phyloP scores from a whole-genome alignment of 768 basidiomycete species.

The Naganishia randhawae region DNA sequence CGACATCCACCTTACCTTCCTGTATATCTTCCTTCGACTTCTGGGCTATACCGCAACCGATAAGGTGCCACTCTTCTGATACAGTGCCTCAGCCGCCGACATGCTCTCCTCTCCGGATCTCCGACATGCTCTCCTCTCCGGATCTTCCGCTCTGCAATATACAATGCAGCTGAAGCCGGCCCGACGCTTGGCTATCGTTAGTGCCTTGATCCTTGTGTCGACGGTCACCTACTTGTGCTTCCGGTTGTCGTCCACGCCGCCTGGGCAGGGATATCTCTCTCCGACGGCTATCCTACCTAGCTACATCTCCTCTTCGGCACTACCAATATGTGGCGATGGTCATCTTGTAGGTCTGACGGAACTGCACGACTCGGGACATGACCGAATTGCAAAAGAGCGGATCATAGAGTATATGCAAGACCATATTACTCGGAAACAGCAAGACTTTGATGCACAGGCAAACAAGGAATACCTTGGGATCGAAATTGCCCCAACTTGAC shows the following conservation, averaged over 20 bases:
- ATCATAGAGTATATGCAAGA: slow-evolving; percentile 12
- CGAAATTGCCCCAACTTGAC: slow-evolving; percentile 23
- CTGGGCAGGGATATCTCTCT: neutral
- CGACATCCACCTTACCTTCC: too few species aligned
- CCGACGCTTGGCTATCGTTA: neutral
- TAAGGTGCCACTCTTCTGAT: too few species aligned
- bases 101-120: neutral
- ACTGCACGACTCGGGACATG: neutral
- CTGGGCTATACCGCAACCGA: too few species aligned
- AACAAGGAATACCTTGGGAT: slow-evolving; percentile 24
- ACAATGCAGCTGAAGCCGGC: neutral
- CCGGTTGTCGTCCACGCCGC: neutral
- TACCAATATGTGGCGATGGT: neutral
- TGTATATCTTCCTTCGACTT: too few species aligned
- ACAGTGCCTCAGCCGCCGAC: too few species aligned
- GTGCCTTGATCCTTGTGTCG: neutral
- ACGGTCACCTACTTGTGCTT: neutral
- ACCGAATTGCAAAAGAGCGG: neutral
- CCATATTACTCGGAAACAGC: slow-evolving; percentile 14
- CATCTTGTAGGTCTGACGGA: neutral
- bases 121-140: neutral
- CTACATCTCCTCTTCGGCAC: neutral
- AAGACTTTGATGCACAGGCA: slow-evolving; percentile 17
- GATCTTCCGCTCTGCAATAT: neutral
- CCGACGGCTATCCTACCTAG: neutral